These are phyloP conservation scores for Mesostigma viride DNA, from an alignment of 139 green algal species.

Conservation along the genomic window DNA sequence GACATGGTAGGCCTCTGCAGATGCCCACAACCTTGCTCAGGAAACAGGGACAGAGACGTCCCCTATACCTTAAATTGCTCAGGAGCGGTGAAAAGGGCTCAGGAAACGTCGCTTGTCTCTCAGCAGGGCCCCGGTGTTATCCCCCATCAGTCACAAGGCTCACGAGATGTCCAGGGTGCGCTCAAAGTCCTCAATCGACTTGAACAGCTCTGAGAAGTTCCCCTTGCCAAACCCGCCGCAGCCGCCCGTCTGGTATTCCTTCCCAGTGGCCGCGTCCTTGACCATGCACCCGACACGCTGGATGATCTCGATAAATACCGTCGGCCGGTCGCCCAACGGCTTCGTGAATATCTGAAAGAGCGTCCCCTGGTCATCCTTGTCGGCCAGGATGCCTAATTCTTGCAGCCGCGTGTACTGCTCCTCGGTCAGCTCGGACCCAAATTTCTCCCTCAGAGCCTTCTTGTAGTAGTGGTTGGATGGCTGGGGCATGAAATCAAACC, in stretches of 20 bases:
- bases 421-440: constrained; percentile 29
- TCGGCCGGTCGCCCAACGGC: constrained; percentile 54
- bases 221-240: constrained; percentile 97
- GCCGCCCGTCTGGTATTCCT: constrained; percentile 66
- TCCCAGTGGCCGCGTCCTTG: constrained; percentile 13
- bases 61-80: too few relatives aligned
- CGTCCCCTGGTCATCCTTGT: constrained; percentile 92
- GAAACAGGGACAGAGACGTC: too few relatives aligned
- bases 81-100: too few relatives aligned
- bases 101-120: too few relatives aligned
- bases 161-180: too few relatives aligned
- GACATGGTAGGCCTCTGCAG: too few relatives aligned
- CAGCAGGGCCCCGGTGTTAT: too few relatives aligned
- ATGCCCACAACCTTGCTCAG: too few relatives aligned
- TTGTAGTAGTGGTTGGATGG: constrained; percentile 75
- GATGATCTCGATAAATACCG: constrained; percentile 98
- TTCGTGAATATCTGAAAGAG: constrained; percentile 73
- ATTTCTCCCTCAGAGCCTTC: constrained; percentile 18
- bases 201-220: constrained; percentile 94
- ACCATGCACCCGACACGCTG: constrained; percentile 78
- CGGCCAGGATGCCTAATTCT: constrained; percentile 87
- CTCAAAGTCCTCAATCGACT: constrained; percentile 68
- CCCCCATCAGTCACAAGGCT: too few relatives aligned
- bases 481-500: constrained; percentile 79
- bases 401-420: constrained; percentile 48